Evolutionary conservation across 148 eudicot species (phyloP).

Genomic region (Salicornia ramosissima): DNA sequence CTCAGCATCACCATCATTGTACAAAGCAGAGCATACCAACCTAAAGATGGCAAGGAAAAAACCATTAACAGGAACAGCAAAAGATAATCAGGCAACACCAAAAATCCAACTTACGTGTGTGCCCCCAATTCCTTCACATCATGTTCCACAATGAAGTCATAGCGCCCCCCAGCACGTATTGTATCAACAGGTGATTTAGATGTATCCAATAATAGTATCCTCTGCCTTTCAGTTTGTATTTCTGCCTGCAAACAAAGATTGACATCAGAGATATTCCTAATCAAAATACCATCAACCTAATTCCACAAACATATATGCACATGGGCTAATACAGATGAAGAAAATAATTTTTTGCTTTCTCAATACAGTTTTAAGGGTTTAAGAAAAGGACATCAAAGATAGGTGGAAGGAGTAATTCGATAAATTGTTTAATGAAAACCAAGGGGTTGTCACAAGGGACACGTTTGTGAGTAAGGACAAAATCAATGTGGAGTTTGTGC

Average conservation of each 20-base stretch:
- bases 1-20: slow-evolving; percentile 75
- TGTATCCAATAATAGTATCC: slow-evolving; percentile 84
- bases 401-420: too few relatives aligned
- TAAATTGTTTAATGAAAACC: too few relatives aligned
- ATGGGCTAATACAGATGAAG: background rate
- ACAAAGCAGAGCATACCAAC: slow-evolving; percentile 91
- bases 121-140: slow-evolving; percentile 99
- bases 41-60: slow-evolving; percentile 36
- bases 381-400: too few relatives aligned
- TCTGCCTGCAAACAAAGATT: slow-evolving; percentile 68
- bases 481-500: too few relatives aligned
- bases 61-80: background rate
- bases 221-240: slow-evolving; percentile 98
- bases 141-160: slow-evolving; percentile 97
- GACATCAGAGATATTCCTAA: slow-evolving; percentile 14
- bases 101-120: slow-evolving; percentile 68
- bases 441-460: too few relatives aligned
- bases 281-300: background rate
- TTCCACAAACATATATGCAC: background rate
- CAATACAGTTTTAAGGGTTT: background rate
- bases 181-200: slow-evolving; percentile 95
- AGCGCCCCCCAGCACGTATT: slow-evolving; percentile 95
- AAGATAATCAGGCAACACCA: background rate
- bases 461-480: too few relatives aligned
- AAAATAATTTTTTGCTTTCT: background rate